These are phyloP conservation scores for Syzygium syzygioides DNA, from an alignment of 441 rosid genomes.

Conservation along the genomic window DNA sequence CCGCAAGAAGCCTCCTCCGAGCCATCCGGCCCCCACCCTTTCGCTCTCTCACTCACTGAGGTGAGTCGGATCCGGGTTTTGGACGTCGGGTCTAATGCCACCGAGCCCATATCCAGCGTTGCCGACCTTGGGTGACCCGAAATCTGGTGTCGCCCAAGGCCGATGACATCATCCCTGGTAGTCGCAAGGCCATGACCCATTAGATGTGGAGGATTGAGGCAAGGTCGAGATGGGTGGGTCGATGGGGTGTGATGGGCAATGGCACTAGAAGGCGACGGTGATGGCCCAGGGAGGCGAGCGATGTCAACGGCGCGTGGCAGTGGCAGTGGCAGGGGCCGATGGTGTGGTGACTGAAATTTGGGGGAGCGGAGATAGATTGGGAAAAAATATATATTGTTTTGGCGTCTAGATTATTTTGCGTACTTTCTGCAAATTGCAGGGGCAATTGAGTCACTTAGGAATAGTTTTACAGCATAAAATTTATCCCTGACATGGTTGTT, in stretches of 20 bases:
- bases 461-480: too few species aligned
- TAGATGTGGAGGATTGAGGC: not conserved
- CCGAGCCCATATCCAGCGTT: too few species aligned
- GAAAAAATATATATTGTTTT: not conserved
- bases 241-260: not conserved
- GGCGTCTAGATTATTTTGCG: not conserved
- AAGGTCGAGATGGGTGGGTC: not conserved
- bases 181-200: not conserved
- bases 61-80: not conserved
- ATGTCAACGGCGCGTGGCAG: not conserved
- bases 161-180: not conserved
- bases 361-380: not conserved
- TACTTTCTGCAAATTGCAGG: accelerated
- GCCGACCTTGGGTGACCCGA: not conserved
- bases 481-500: too few species aligned
- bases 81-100: accelerated
- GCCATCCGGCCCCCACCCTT: accelerated
- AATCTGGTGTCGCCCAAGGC: not conserved
- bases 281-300: not conserved
- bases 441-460: too few species aligned
- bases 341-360: not conserved
- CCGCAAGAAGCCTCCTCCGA: not conserved
- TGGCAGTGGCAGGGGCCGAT: too few species aligned
- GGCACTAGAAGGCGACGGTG: not conserved
- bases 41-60: not conserved